phyloP scores from a whole-genome alignment of 169 alveolate genomes.

The Perkinsus olseni region DNA sequence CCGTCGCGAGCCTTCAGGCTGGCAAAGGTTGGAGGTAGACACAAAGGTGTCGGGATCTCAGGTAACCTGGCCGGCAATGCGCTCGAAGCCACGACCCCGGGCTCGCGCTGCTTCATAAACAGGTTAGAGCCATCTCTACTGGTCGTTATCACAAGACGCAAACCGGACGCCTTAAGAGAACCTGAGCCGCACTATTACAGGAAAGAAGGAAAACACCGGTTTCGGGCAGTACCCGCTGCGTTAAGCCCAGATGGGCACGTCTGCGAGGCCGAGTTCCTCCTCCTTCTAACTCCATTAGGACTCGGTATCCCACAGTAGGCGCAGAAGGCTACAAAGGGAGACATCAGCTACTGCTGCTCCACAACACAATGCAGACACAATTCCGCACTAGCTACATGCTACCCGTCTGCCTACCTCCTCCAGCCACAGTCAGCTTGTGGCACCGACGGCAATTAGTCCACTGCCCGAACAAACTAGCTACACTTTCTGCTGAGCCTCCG shows the following conservation, averaged over 20 bases:
- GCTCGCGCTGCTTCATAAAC: background rate
- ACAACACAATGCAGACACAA: background rate
- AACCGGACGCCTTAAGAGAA: background rate
- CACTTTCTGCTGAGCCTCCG: background rate
- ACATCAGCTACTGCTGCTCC: background rate
- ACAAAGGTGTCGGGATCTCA: background rate
- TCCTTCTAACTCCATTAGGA: background rate
- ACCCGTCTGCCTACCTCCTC: background rate
- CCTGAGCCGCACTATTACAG: background rate
- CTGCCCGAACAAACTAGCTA: background rate
- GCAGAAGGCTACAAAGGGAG: slow-evolving; percentile 2
- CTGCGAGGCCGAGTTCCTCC: background rate
- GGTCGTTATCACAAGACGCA: slow-evolving; percentile 1
- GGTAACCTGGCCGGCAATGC: background rate
- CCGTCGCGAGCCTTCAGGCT: background rate
- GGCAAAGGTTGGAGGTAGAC: background rate
- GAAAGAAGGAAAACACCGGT: background rate
- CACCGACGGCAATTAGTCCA: slow-evolving; percentile 4
- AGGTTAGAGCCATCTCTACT: background rate
- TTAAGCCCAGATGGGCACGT: background rate
- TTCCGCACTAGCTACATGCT: background rate
- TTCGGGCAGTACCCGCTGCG: background rate
- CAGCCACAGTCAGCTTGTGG: background rate
- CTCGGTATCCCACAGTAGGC: background rate
- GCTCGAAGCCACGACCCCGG: background rate